Base-by-base conservation (phyloP, 2,329 filamentous ascomycete genomes). In the Arthrobotrys entomopaga region DNA sequence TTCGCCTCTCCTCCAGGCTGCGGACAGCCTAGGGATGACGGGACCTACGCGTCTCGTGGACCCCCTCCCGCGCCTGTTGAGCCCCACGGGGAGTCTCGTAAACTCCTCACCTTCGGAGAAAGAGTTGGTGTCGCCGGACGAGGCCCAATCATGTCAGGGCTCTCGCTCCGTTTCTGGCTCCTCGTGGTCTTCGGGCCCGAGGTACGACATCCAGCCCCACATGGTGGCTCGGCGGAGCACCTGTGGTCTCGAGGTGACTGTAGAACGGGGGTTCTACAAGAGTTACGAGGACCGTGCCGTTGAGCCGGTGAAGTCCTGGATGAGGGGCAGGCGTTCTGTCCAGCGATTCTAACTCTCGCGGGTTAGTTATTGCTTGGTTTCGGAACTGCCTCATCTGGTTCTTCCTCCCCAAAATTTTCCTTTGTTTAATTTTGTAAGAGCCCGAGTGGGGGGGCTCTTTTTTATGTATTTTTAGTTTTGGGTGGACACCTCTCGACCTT, bases 321-420 rank as follows among this genome's bases (percentile, higher is more conserved):
- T 73, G 69, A 73, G 69, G 61, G 61, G 69, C 42, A 73, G 69
- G 64, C 50, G 54, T 73, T 73, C 69, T 56, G 43, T 56, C 61
- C 69, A 73, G 29, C 59, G 43, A 20, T 65, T 54, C 24, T 46
- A 46, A 46, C 13, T n/a, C 42, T n/a, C 13, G 16, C 42, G 42
- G 52, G 38, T 40, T 43, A 24, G 29, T 15, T 10, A 26, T 26
- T 29, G 16, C 22, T 20, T 26, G 29, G 29, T 42, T 19, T 13
- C 19, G 56, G 61, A 58, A 65, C 52, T 52, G 49, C 56, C 57
- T 73, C 49, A 52, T 66, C 19, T 46, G n/a, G 53, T 2, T 48
- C 43, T 65, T 73, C 69, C 61, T 73, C 56, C 61, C 48, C 69
- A 57, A 50, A 48, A 50, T 43, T 61, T 71, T 64, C 42, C 49